These are phyloP conservation scores for Pythium brassicae DNA, from an alignment of 352 stramenopile genomes.

Conservation along the genomic window DNA sequence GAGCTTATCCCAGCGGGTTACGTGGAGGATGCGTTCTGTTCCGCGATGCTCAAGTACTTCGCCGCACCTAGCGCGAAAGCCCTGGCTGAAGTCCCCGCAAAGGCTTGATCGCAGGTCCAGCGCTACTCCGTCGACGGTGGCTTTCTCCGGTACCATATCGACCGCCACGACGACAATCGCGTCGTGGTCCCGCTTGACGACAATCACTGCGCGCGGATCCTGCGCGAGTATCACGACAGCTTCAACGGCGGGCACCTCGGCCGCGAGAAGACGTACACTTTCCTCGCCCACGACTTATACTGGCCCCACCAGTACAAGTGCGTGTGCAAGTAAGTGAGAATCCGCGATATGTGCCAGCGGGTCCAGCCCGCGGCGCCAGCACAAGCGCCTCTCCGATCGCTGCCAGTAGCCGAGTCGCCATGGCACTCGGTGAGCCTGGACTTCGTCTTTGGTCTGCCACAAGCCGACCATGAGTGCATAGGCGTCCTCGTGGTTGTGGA, in stretches of 20 bases:
- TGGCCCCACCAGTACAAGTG: not conserved
- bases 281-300: not conserved
- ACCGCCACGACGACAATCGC: not conserved
- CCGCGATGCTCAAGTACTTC: too few species aligned
- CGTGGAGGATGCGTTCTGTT: too few species aligned
- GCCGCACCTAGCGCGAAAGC: too few species aligned
- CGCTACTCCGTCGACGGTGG: too few species aligned
- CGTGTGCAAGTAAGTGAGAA: not conserved
- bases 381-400: not conserved
- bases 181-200: not conserved
- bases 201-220: not conserved
- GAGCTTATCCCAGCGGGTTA: too few species aligned
- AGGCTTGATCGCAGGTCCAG: too few species aligned
- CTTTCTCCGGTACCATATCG: too few species aligned
- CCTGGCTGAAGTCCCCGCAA: too few species aligned
- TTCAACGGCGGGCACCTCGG: not conserved
- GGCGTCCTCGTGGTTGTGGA: constrained; percentile 25
- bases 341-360: not conserved
- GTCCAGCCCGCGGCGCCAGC: not conserved
- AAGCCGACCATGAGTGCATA: constrained; percentile 4
- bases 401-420: not conserved
- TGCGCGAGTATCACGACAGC: not conserved
- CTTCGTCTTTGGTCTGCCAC: constrained; percentile 2
- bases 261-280: not conserved
- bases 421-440: constrained; percentile 1